Evolutionary conservation across 2,329 filamentous ascomycete species (phyloP).

Genomic region (Eurotiales sp.): DNA sequence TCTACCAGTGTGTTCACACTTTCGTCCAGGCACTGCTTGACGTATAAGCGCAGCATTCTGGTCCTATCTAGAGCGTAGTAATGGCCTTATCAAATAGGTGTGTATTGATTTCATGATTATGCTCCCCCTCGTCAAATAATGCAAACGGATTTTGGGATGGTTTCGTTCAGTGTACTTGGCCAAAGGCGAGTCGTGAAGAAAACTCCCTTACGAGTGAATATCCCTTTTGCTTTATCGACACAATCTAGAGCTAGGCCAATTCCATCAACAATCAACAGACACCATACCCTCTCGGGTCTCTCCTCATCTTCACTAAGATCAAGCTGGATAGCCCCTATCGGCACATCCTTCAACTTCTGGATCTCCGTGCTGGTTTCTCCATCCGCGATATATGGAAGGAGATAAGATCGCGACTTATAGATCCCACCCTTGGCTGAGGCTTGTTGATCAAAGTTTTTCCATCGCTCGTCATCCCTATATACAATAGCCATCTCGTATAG

Average conservation of each 20-base stretch:
- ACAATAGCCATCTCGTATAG: slow-evolving; percentile 1
- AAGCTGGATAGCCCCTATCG: not conserved
- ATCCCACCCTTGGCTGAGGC: not conserved
- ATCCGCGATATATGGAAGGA: not conserved
- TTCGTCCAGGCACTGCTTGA: too few relatives aligned
- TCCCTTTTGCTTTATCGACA: not conserved
- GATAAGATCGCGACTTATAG: not conserved
- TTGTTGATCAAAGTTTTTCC: not conserved
- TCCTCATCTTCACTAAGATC: slow-evolving; percentile 2
- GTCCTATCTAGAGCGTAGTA: too few relatives aligned
- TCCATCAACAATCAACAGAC: slow-evolving; percentile 2
- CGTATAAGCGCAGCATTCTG: too few relatives aligned
- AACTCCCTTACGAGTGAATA: slow-evolving; percentile 3
- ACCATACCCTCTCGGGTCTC: slow-evolving; percentile 4
- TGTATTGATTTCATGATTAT: too few relatives aligned
- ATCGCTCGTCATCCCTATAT: slow-evolving; percentile 3
- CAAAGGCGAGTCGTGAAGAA: slow-evolving; percentile 1
- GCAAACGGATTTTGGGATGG: not conserved
- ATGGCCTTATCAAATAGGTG: too few relatives aligned
- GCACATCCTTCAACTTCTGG: not conserved
- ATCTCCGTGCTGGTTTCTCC: not conserved
- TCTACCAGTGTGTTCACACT: too few relatives aligned
- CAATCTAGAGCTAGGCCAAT: not conserved
- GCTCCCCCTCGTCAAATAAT: too few relatives aligned
- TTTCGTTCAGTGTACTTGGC: not conserved